phyloP scores from a whole-genome alignment of 768 basidiomycete species.

The Tephrocybe rancida region DNA sequence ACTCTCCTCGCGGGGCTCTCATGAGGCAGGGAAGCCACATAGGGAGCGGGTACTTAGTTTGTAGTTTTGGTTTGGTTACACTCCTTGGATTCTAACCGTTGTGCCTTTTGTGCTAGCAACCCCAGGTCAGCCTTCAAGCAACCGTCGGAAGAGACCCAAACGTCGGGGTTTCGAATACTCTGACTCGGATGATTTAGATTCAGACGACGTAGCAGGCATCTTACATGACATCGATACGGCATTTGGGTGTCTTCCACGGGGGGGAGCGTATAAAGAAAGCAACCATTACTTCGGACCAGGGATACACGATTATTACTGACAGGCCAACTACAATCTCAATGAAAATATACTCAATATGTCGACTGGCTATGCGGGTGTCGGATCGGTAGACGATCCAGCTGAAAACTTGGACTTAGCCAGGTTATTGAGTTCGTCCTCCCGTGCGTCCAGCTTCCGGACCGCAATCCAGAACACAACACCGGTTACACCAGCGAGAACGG shows the following conservation, averaged over 20 bases:
- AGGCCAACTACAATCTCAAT: no score
- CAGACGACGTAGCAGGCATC: background rate
- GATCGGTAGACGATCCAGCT: background rate
- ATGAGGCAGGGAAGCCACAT: background rate
- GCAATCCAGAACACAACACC: constrained; percentile 60
- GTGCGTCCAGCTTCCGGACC: constrained; percentile 56
- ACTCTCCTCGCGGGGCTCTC: no score
- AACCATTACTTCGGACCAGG: background rate
- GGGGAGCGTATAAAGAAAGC: constrained; percentile 5
- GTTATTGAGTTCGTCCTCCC: constrained; percentile 67
- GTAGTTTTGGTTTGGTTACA: no score
- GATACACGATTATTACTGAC: background rate
- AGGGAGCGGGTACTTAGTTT: no score
- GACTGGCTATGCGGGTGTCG: background rate
- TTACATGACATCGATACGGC: background rate
- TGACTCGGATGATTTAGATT: no score
- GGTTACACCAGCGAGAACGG: constrained; percentile 49
- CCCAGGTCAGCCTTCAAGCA: no score
- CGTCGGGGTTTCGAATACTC: no score
- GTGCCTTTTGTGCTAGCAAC: no score
- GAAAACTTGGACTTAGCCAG: constrained; percentile 23
- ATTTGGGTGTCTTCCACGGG: background rate
- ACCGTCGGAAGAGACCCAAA: no score
- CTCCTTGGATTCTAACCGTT: no score
- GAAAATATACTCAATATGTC: no score